Conservation (phyloP, 192 early-diverging fungal genomes). For the Rhizophlyctis rosea region DNA sequence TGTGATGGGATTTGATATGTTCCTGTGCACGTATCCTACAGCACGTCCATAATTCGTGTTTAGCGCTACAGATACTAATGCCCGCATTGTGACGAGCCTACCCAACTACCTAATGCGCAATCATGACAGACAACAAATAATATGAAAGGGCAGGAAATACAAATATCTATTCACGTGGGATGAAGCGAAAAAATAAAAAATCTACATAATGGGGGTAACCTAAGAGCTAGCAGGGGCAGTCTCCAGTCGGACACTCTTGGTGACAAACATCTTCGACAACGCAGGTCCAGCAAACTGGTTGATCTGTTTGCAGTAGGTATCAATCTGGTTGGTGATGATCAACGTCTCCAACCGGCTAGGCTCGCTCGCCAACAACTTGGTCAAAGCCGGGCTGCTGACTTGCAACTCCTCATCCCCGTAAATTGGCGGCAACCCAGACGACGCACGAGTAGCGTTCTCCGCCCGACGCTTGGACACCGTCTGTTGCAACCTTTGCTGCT, state of each 20-base stretch:
- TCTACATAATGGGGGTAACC: too few species aligned
- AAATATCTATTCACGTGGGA: too few species aligned
- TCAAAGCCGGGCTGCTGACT: slow-evolving; percentile 58
- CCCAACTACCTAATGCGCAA: too few species aligned
- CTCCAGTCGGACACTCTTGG: slow-evolving; percentile 32
- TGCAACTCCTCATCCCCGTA: slow-evolving; percentile 75
- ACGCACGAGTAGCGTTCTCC: slow-evolving; percentile 70
- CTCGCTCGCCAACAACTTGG: slow-evolving; percentile 66
- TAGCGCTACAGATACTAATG: too few species aligned
- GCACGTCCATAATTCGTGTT: too few species aligned
- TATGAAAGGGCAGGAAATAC: too few species aligned
- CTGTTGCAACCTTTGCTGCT: slow-evolving; percentile 74
- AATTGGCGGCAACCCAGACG: slow-evolving; percentile 63
- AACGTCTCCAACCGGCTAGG: slow-evolving; percentile 88
- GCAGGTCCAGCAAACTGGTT: slow-evolving; percentile 91
- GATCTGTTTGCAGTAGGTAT: slow-evolving; percentile 89
- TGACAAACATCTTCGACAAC: slow-evolving; percentile 84
- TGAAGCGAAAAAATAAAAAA: too few species aligned
- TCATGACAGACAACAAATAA: too few species aligned
- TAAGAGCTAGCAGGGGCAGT: too few species aligned
- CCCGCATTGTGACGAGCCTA: too few species aligned
- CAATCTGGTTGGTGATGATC: slow-evolving; percentile 86
- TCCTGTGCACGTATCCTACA: too few species aligned
- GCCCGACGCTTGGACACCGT: slow-evolving; percentile 57
- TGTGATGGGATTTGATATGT: too few species aligned